Conservation (phyloP, 305 asterid species). For the Salvia sclarea region DNA sequence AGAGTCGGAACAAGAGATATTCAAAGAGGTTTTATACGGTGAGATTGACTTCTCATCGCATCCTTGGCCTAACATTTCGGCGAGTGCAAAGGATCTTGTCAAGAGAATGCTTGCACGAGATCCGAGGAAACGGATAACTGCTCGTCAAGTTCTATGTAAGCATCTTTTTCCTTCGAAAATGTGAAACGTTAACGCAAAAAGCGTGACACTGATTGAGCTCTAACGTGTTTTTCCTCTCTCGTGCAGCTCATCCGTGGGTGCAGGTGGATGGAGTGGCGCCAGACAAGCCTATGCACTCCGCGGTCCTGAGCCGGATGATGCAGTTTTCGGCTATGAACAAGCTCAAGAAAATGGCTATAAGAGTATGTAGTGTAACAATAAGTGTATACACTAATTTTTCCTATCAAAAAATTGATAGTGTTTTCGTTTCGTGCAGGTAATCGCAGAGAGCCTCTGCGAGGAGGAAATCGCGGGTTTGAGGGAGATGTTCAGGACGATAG, state of each 20-base stretch:
- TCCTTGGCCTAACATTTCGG: slow-evolving; percentile 88
- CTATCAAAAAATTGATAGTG: no score
- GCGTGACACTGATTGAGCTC: not conserved
- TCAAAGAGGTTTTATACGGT: slow-evolving; percentile 68
- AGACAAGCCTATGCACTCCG: slow-evolving; percentile 79
- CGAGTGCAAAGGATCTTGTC: slow-evolving; percentile 73
- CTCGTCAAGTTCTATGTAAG: slow-evolving; percentile 86
- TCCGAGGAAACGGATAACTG: slow-evolving; percentile 68
- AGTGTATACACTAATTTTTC: not conserved
- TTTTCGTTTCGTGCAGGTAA: slow-evolving; percentile 50
- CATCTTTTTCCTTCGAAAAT: not conserved
- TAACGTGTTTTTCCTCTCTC: not conserved
- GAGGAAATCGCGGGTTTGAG: slow-evolving; percentile 76
- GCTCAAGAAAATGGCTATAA: slow-evolving; percentile 84
- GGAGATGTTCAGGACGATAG: slow-evolving; percentile 74
- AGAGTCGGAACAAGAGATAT: slow-evolving; percentile 73
- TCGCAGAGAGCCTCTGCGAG: slow-evolving; percentile 72
- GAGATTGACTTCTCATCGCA: slow-evolving; percentile 75
- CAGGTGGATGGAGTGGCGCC: slow-evolving; percentile 74
- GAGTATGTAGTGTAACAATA: slow-evolving; percentile 40
- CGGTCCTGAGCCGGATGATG: slow-evolving; percentile 66
- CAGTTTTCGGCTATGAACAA: slow-evolving; percentile 84
- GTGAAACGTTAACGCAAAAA: no score
- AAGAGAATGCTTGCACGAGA: slow-evolving; percentile 79
- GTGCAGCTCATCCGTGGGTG: slow-evolving; percentile 96